A percentile compares a stretch with the other conserved stretches of the same genome.
phyloP scores from a whole-genome alignment of 108 stramenopile genomes.

The Poteriospumella lacustris region DNA sequence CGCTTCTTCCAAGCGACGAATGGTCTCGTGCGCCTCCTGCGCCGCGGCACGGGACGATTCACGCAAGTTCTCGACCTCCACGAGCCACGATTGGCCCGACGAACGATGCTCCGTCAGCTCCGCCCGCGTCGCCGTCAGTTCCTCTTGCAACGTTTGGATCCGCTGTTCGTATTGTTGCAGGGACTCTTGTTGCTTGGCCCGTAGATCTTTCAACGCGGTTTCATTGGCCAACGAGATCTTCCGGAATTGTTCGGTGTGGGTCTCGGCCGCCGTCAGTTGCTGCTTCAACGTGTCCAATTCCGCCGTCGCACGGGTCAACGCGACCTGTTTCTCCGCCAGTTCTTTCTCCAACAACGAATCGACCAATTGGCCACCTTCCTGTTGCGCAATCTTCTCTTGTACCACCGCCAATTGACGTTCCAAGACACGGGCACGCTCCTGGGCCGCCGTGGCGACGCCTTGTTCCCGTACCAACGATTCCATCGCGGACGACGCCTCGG shows the following conservation, averaged over 20 bases:
- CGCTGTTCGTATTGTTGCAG: too few relatives aligned
- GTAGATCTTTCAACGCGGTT: conserved; percentile 5
- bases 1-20: background rate
- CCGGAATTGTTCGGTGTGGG: conserved; percentile 15
- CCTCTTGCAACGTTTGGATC: too few relatives aligned
- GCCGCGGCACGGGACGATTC: background rate
- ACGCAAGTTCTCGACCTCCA: background rate
- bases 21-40: background rate
- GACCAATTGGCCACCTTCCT: background rate
- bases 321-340: conserved; percentile 3
- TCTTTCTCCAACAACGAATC: background rate
- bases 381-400: background rate
- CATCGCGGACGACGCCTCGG: background rate
- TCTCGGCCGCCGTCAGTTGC: background rate
- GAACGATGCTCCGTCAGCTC: background rate
- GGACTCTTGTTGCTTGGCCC: background rate
- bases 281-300: conserved; percentile 10
- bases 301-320: background rate
- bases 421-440: background rate
- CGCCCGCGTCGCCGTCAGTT: too few relatives aligned
- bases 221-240: conserved; percentile 13
- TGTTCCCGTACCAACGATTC: background rate
- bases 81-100: background rate
- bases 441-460: background rate
- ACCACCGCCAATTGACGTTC: conserved; percentile 10